phyloP scores from a whole-genome alignment of 192 early-diverging fungal species.

The Backusella morwellensis region DNA sequence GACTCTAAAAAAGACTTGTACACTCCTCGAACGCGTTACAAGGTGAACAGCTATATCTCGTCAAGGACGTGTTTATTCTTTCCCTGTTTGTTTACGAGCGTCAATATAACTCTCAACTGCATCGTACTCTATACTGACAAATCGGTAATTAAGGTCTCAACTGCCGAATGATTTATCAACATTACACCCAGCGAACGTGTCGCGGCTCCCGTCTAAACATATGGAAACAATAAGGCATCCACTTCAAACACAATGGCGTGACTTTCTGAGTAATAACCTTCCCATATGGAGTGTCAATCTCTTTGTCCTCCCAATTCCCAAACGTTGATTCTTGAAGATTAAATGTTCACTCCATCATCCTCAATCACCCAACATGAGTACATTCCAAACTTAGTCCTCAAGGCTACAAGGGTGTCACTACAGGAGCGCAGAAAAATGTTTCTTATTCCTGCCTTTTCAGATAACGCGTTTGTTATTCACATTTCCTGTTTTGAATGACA shows the following conservation, averaged over 20 bases:
- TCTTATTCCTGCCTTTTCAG: conserved; percentile 79
- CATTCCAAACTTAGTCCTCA: conserved; percentile 65
- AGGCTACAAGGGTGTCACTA: conserved; percentile 82
- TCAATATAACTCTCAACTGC: conserved; percentile 81
- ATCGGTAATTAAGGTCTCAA: background rate
- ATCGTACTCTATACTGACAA: conserved; percentile 53
- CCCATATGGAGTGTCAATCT: conserved; percentile 89
- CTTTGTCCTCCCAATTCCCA: conserved; percentile 93
- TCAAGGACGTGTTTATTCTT: conserved; percentile 88
- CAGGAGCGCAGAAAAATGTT: conserved; percentile 62
- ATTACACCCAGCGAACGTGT: conserved; percentile 61
- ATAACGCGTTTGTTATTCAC: background rate
- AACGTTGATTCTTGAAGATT: conserved; percentile 73
- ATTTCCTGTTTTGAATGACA: background rate
- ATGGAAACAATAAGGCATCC: conserved; percentile 72
- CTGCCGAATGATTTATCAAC: background rate
- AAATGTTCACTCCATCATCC: conserved; percentile 62
- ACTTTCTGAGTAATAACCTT: conserved; percentile 88
- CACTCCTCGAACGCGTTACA: conserved; percentile 76
- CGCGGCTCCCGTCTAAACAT: conserved; percentile 75
- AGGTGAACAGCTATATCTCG: conserved; percentile 65
- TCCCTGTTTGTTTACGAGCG: conserved; percentile 95
- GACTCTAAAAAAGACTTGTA: background rate
- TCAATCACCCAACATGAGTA: background rate
- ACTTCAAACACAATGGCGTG: conserved; percentile 94